Evolutionary conservation across 306 rosid genomes (phyloP).

Genomic region (Quillaja saponaria): DNA sequence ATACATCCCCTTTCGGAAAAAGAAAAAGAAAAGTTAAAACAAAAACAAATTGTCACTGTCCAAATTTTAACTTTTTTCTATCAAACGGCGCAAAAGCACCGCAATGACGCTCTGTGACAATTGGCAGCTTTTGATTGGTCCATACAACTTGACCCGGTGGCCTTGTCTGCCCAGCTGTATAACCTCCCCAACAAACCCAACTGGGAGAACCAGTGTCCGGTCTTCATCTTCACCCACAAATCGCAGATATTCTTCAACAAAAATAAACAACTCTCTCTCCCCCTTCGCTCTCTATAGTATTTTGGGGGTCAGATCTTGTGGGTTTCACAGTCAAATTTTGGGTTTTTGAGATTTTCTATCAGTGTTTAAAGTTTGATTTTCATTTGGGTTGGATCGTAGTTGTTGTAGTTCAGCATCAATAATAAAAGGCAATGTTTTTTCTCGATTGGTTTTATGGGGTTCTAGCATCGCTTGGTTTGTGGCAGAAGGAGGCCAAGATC

Average conservation of each 20-base stretch:
- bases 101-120: neutral
- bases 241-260: neutral
- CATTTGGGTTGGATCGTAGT: slow-evolving; percentile 9
- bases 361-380: slow-evolving; percentile 3
- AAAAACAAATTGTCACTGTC: too few species aligned
- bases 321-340: slow-evolving; percentile 13
- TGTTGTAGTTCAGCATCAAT: slow-evolving; percentile 14
- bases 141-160: neutral
- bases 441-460: slow-evolving; percentile 85
- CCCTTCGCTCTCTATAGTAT: neutral
- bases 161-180: neutral
- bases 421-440: slow-evolving; percentile 54
- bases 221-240: neutral
- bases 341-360: neutral
- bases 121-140: neutral
- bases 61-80: neutral
- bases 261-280: slow-evolving; percentile 24
- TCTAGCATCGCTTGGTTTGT: slow-evolving; percentile 83
- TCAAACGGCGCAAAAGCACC: slow-evolving; percentile 6
- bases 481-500: slow-evolving; percentile 98
- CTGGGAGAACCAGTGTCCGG: slow-evolving; percentile 25
- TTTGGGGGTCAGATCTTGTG: slow-evolving; percentile 45
- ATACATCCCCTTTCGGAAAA: too few species aligned
- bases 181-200: neutral
- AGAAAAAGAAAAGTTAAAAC: too few species aligned